A percentile compares a stretch with the other conserved stretches of the same genome.
These are phyloP conservation scores for Pythium dissimile DNA, from an alignment of 352 stramenopile genomes.

Conservation along the genomic window DNA sequence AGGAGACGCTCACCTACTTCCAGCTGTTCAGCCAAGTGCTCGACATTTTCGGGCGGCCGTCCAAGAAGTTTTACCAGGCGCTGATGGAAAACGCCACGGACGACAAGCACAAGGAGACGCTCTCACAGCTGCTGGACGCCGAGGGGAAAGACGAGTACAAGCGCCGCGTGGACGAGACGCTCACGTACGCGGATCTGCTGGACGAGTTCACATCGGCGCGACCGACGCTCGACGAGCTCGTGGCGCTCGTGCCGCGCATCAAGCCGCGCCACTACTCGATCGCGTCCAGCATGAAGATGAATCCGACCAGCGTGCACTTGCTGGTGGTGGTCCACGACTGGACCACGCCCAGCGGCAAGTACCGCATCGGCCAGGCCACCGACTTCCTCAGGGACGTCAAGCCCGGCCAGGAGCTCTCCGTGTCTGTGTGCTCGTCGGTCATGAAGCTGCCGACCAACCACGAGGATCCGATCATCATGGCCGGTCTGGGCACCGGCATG, in stretches of 20 bases:
- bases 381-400: conserved; percentile 49
- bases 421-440: conserved; percentile 69
- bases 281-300: conserved; percentile 86
- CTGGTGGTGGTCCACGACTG: conserved; percentile 86
- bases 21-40: conserved; percentile 81
- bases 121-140: conserved; percentile 43
- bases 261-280: conserved; percentile 91
- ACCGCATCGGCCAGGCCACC: conserved; percentile 63
- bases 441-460: conserved; percentile 75
- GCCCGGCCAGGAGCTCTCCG: conserved; percentile 52
- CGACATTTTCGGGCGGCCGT: conserved; percentile 78
- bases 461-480: conserved; percentile 80
- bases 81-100: conserved; percentile 60
- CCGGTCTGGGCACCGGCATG: conserved; percentile 85
- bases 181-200: conserved; percentile 74
- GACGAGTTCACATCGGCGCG: conserved; percentile 71
- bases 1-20: conserved; percentile 75
- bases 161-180: conserved; percentile 69
- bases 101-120: conserved; percentile 63
- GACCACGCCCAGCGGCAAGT: conserved; percentile 69
- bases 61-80: conserved; percentile 83
- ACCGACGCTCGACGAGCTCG: conserved; percentile 54
- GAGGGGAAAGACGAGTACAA: conserved; percentile 86
- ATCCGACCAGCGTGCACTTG: conserved; percentile 79
- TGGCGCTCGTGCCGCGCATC: conserved; percentile 76